Percentiles rank a stretch among this genome's conserved stretches.
Conservation (phyloP, 2,329 filamentous ascomycete species). For the Neofusicoccum sp. region DNA sequence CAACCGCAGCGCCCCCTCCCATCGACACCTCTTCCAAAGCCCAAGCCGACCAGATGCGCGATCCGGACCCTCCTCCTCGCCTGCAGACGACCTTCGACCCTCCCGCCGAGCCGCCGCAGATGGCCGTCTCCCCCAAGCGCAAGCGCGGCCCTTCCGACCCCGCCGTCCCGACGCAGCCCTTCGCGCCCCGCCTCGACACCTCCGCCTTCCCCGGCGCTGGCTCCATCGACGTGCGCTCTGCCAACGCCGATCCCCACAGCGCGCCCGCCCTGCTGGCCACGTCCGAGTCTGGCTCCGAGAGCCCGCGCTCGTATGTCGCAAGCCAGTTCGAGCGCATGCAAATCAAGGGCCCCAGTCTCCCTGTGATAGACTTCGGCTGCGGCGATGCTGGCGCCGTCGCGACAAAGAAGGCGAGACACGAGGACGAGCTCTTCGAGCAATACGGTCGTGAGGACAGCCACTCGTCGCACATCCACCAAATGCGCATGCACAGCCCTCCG, state of each 20-base stretch:
- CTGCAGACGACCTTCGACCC: neutral
- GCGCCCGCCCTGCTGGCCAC: neutral
- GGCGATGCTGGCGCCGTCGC: neutral
- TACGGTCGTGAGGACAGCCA: neutral
- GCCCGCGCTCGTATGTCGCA: constrained; percentile 13
- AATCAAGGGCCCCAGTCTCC: neutral
- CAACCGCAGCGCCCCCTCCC: constrained; percentile 4
- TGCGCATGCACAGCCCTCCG: neutral
- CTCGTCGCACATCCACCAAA: neutral
- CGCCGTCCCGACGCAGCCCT: constrained; percentile 13
- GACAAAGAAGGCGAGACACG: constrained; percentile 15
- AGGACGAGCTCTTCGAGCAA: neutral
- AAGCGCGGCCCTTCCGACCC: constrained; percentile 19
- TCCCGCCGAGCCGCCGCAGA: neutral
- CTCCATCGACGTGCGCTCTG: constrained; percentile 1
- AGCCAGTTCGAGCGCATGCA: constrained; percentile 12
- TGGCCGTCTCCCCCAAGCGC: constrained; percentile 17
- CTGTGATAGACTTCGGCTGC: constrained; percentile 11
- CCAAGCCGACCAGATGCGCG: neutral
- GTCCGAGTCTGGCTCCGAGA: constrained; percentile 6
- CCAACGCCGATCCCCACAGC: constrained; percentile 13
- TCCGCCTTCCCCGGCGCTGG: constrained; percentile 15
- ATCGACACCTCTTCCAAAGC: neutral
- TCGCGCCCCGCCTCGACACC: constrained; percentile 18
- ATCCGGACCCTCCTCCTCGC: constrained; percentile 1